Base-by-base conservation (phyloP, 2,329 filamentous ascomycete genomes). In the Pyrenophora teres region DNA sequence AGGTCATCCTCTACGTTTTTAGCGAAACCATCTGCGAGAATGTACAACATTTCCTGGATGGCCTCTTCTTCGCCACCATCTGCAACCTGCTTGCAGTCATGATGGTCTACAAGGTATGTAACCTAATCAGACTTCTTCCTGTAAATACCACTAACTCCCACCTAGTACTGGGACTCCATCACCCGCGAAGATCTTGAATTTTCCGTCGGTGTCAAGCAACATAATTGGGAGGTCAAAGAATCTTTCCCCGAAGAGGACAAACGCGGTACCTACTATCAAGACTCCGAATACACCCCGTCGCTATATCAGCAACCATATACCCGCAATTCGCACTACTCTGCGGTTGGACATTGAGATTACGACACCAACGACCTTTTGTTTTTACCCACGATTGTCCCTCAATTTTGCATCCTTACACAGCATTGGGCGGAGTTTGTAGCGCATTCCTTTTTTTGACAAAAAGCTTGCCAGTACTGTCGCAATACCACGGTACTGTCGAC, bases 171-270 rank as follows among this genome's bases (percentile, higher is more conserved):
- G 94, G 94, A 99, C 72, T 97, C 92, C 13, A 99, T 99, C 74
- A 99, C 94, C 18, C 92, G 90, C 70, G 94, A 99, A 77, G 94
- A 99, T 74, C 87, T 99, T 61, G 94, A 99, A 73, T 99, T 99
- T 76, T 96, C 92, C 2, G 94, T 99, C 42, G 93, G 93, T 60
- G 91, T 91, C 52, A 90, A 93, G 74, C 89, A 90, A 77, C 95
- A 96, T 78, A 97, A 94, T 74, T 99, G 94, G 94, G 94, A 99
- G 72, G 89, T 97, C 71, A 97, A 97, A 79, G 93, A 97, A 57
- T 81, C 72, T 5, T 59, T 90, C 9, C 81, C 94, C 15, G 84
- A 87, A 38, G 90, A 94, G 60, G 90, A 94, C 50, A 89, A 93
- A 52, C 87, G 88, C 53, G 84, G 89, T 52, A 92, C 89, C 2